These are phyloP conservation scores for Beauveria sp. DNA, from an alignment of 2,329 filamentous ascomycete genomes.

Conservation along the genomic window DNA sequence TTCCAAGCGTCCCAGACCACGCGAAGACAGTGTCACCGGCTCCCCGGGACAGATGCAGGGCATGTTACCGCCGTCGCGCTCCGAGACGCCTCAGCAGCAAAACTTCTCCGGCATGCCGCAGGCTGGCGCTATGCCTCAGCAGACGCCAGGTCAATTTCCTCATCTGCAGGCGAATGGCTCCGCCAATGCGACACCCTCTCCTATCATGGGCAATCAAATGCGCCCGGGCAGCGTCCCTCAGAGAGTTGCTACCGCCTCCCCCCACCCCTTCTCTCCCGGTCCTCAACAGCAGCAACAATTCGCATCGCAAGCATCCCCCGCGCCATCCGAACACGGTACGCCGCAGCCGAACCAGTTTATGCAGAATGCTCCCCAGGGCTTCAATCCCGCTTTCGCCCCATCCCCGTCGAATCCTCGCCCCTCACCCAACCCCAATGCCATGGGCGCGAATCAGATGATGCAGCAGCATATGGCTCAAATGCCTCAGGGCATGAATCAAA, in stretches of 20 bases:
- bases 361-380: slow-evolving; percentile 51
- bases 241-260: slow-evolving; percentile 83
- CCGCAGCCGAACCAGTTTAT: slow-evolving; percentile 68
- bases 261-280: slow-evolving; percentile 79
- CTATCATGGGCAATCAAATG: slow-evolving; percentile 79
- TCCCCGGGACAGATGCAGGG: slow-evolving; percentile 71
- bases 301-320: slow-evolving; percentile 63
- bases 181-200: slow-evolving; percentile 81
- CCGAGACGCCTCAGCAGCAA: slow-evolving; percentile 82
- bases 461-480: slow-evolving; percentile 44
- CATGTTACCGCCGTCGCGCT: slow-evolving; percentile 74
- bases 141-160: slow-evolving; percentile 62
- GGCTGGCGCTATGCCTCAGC: slow-evolving; percentile 53
- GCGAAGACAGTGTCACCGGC: slow-evolving; percentile 76
- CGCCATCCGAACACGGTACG: slow-evolving; percentile 68
- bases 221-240: slow-evolving; percentile 64
- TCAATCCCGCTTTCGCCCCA: slow-evolving; percentile 51
- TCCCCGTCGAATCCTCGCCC: slow-evolving; percentile 49
- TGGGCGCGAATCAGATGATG: slow-evolving; percentile 47
- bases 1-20: slow-evolving; percentile 75
- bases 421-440: slow-evolving; percentile 46
- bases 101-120: slow-evolving; percentile 64
- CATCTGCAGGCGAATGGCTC: slow-evolving; percentile 78
- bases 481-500: slow-evolving; percentile 25
- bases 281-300: slow-evolving; percentile 58